phyloP scores from a whole-genome alignment of 2,329 filamentous ascomycete species.

The Cercospora sojina region DNA sequence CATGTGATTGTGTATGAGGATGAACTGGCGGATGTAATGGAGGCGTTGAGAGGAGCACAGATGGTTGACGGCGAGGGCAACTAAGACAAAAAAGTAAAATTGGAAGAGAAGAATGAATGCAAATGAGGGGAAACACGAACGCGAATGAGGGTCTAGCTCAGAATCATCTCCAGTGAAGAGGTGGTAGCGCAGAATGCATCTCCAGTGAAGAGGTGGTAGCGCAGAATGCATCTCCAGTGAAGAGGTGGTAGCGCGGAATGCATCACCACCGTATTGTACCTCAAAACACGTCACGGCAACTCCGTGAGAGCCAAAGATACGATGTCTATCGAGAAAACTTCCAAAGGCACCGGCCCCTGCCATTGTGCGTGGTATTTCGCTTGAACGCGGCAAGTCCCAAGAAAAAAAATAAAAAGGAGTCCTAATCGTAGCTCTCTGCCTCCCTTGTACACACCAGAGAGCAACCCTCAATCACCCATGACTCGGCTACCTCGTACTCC shows the following conservation, averaged over 20 bases:
- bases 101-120: neutral
- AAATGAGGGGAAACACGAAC: too few species aligned
- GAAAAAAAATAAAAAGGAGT: neutral
- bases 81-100: neutral
- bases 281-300: neutral
- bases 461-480: neutral
- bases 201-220: too few species aligned
- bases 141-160: too few species aligned
- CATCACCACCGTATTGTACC: neutral
- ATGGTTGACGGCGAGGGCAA: neutral
- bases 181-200: too few species aligned
- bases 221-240: too few species aligned
- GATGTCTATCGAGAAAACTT: neutral
- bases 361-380: neutral
- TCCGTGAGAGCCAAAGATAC: neutral
- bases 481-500: neutral
- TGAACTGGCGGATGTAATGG: conserved; percentile 71
- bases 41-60: conserved; percentile 54
- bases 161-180: too few species aligned
- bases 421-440: neutral
- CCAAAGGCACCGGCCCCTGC: neutral
- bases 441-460: neutral
- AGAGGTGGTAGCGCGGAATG: too few species aligned
- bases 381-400: neutral
- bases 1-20: conserved; percentile 81